Base-by-base conservation (phyloP, 169 alveolate species). In the Cryptosporidium meleagridis region DNA sequence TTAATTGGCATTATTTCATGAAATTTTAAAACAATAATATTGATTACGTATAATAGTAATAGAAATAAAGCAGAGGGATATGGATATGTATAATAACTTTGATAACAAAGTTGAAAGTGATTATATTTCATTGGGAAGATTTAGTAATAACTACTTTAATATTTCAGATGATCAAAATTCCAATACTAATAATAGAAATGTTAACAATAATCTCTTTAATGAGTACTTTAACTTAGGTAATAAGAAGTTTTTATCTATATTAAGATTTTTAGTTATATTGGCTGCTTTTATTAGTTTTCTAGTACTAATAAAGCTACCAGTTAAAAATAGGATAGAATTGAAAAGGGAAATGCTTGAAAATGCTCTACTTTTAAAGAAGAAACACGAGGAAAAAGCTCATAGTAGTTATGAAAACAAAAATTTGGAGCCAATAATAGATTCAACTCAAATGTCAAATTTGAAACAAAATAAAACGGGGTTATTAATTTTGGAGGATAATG, bases 261-360 rank as follows among this genome's bases (percentile, higher is more conserved):
- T 55, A 16, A 73, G 53, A 14, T 73, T 55, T 35, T 41, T 73
- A 26, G 62, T 59, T 26, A 21, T 59, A 55, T 73, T 73, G 23
- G 26, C 41, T 51, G 51, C 68, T 12, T 7, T 73, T 33, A 29
- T 59, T 23, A 44, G 71, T 6, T 53, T 73, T 6, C 29, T 73
- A 12, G 44, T 73, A 3, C 45, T 73, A 31, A 23, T 73, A n/a
- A 73, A 55, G 51, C 10, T 62, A 12, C 86, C 86, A 37, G 21
- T 73, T 12, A 51, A 73, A 12, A 44, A 45, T 14, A 73, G 86
- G 58, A 41, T 73, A 31, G 86, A 73, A 41, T 39, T 73, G 48
- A 55, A 72, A 26, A 73, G 35, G 31, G 70, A 52, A 52, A 55
- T 55, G 52, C 29, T 73, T 16, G 86, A 73, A n/a, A 73, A 35